Evolutionary conservation across 257 asterid species (phyloP), one percentile per base, ranked within the genome.

Genomic region (Capsicum rhomboideum): DNA sequence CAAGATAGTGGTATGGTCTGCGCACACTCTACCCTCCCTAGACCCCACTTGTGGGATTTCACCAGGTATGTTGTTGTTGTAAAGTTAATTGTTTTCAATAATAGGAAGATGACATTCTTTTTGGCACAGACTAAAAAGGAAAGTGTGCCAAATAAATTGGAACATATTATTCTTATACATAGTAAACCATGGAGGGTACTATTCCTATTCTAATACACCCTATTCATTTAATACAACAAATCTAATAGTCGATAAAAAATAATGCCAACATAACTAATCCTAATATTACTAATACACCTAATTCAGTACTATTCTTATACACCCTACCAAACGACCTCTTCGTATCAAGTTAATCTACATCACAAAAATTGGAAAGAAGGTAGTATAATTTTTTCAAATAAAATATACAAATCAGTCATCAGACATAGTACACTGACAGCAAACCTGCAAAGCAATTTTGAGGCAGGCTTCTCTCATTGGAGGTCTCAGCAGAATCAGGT

Each of bases 401-500:
- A 66, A 78, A 85, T 85, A 53, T 34, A 59, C 82, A 77, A 63
- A 77, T 77, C 63, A 78, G 40, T 34, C 40, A 34, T 34, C 40
- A 34, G n/a, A 83, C 40, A 74, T 68, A 75, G 86, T 72, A 77
- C 63, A 50, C 81, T 49, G 63, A 77, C 59, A 50, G 58, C 83
- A 79, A 86, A 96, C 99, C 99, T 97, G 90, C 84, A 97, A 88
- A 86, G 97, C 97, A 78, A 97, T 93, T 89, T 85, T 91, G 64
- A 97, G 97, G 90, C 98, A 92, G 85, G 93, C 91, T 83, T 92
- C 93, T 66, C 99, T 98, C 86, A 92, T 88, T 46, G 98, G 95
- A 89, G 99, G 99, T 89, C 99, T 91, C 91, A 90, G 88, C 91
- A 91, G 87, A 89, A 95, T 93, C 87, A 97, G 90, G 91, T 93